Evolutionary conservation across 2,329 filamentous ascomycete species (phyloP).

Genomic region (Venturia asperata): DNA sequence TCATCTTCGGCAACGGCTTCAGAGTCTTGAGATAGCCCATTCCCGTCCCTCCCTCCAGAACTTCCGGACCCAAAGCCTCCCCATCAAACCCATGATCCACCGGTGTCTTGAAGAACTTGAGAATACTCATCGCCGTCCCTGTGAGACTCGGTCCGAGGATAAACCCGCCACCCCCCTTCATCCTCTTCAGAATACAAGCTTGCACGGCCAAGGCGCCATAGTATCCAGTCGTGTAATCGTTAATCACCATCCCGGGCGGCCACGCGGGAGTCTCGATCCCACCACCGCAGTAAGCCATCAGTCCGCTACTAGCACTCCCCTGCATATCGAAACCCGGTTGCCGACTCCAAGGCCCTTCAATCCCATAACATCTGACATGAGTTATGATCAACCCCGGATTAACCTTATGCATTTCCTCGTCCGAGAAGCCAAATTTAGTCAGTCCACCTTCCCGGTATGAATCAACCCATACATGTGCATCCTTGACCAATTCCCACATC

Average conservation of each 20-base stretch:
- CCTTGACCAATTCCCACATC: background rate
- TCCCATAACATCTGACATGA: conserved; percentile 8
- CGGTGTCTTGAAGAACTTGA: background rate
- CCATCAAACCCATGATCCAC: background rate
- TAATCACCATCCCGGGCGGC: conserved; percentile 6
- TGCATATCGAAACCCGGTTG: conserved; percentile 15
- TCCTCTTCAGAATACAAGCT: background rate
- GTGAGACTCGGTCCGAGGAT: conserved; percentile 3
- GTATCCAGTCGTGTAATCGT: conserved; percentile 10
- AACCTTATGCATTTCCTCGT: background rate
- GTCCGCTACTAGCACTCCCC: conserved; percentile 1
- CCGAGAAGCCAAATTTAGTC: conserved; percentile 6
- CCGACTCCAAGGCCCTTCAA: background rate
- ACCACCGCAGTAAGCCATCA: conserved; percentile 9
- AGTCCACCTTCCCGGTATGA: background rate
- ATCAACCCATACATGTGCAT: conserved; percentile 6
- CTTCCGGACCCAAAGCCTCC: background rate
- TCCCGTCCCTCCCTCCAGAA: background rate
- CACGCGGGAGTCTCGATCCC: background rate
- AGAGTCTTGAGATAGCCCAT: background rate
- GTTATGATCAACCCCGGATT: background rate
- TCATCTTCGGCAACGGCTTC: conserved; percentile 7
- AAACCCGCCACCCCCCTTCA: background rate
- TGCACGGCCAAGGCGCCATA: conserved; percentile 5
- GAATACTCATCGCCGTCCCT: conserved; percentile 7